A percentile compares a stretch with the other conserved stretches of the same genome.
phyloP scores from a whole-genome alignment of 306 rosid genomes.

The Quercus robur region DNA sequence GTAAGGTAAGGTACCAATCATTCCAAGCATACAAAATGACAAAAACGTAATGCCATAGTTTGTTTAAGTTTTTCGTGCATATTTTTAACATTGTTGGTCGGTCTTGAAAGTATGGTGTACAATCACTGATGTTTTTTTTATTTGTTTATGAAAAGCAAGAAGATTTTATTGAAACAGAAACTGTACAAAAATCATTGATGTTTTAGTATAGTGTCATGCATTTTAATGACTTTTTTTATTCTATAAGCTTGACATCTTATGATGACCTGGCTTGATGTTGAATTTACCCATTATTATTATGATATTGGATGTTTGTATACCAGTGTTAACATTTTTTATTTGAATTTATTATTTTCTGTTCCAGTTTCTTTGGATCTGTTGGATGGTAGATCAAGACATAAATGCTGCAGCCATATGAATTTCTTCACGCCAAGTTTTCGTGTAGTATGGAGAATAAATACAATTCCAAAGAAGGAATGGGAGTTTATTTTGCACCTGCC shows the following conservation, averaged over 20 bases:
- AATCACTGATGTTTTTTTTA: neutral
- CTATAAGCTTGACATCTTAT: too few species aligned
- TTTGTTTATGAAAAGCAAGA: too few species aligned
- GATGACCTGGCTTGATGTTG: too few species aligned
- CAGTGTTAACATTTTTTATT: neutral
- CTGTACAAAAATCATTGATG: neutral
- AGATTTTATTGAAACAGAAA: too few species aligned
- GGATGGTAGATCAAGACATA: slow-evolving; percentile 30
- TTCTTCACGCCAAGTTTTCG: neutral
- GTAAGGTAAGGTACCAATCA: neutral
- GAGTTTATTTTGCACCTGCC: neutral
- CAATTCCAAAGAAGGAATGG: neutral
- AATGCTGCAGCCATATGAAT: neutral
- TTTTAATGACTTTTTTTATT: neutral
- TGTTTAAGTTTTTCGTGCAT: neutral
- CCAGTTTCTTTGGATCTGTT: slow-evolving; percentile 54
- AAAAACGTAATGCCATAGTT: neutral
- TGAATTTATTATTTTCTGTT: neutral
- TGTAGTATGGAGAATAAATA: neutral
- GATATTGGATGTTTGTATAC: neutral
- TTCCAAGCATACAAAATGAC: neutral
- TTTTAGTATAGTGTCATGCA: neutral
- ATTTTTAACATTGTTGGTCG: too few species aligned
- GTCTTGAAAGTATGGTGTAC: neutral
- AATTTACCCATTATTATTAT: too few species aligned